Evolutionary conservation across 139 green algal species (phyloP), one percentile per base, ranked within the genome.

Genomic region (Micractinium conductrix): DNA sequence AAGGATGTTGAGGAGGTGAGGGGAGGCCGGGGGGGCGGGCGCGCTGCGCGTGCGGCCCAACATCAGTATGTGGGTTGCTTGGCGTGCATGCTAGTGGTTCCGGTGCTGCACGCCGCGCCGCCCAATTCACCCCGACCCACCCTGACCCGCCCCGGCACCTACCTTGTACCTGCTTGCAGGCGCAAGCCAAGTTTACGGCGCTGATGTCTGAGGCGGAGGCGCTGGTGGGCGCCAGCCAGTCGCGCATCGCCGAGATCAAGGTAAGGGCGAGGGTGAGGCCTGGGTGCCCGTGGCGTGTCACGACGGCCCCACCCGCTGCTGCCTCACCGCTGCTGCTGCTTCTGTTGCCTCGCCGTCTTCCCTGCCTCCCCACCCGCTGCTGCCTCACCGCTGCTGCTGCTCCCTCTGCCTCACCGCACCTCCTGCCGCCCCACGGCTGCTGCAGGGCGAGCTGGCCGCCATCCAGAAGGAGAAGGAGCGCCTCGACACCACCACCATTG

Each of bases 171-270:
- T n/a, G n/a, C n/a, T n/a, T n/a, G n/a, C n/a, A n/a, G n/a, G 86
- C 73, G 2, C 26, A 22, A 1, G 63, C 80, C 48, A 50, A 81
- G 45, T 89, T 89, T 68, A 53, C 53, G 35, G 81, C 30, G 21
- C 58, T 89, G 53, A 58, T 81, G 22, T 65, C 81, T 43, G 60
- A 89, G 74, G 86, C 86, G 14, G 86, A 89, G 81, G 73, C 40
- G 48, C 43, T 89, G 63, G 80, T 78, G 42, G 81, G 74, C 4
- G 28, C 45, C 45, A 85, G 74, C 6, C 16, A 67, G 42, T 24
- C 33, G 44, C 73, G 86, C 53, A 76, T 73, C 1, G 75, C 79
- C 30, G 81, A 86, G 65, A 87, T 89, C 44, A 6, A 83, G 78
- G 78, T 74, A 50, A 0, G 58, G n/a, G n/a, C 7, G 48, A 14